Base-by-base conservation (phyloP, 352 stramenopile species). In the Phytophthora pluvialis region DNA sequence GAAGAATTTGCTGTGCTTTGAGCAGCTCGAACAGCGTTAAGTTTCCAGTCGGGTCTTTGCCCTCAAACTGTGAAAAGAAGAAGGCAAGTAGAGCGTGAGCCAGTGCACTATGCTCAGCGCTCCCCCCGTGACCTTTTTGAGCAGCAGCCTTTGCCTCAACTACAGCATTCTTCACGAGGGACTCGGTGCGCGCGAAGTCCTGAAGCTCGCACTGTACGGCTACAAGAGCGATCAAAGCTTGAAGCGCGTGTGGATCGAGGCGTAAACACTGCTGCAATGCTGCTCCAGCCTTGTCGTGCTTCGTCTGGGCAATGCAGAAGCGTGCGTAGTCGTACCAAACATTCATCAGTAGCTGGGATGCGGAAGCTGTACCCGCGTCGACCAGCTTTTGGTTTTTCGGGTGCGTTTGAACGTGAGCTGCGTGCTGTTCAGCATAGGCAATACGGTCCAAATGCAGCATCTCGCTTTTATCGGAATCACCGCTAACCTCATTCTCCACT, bases 401-500 rank as follows among this genome's bases (percentile, higher is more conserved):
- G 18, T 54, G 32, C 12, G 25, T 18, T 42, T 60, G 43, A 18
- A 74, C 1, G 21, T 62, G 39, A 52, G 53, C 8, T 16, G 66
- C 51, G 21, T 81, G 72, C 39, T 78, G 62, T 29, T 92, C 81
- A 5, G 73, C 78, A 18, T 83, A 81, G 2, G 80, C 77, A 54
- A 93, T 80, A 11, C 82, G 79, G 32, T 93, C 83, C 28, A 88
- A 60, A 70, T 93, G 77, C 25, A 90, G 48, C 55, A 72, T 65
- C 53, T 90, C 78, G 29, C 81, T 80, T 60, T 89, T 93, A 10
- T 88, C 80, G 5, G 75, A 43, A 49, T 91, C 81, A 35, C 79
- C 78, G 36, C 72, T 90, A n/a, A 86, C 80, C 52, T 92, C 77
- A 57, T 86, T 90, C 54, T 94, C 86, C 40, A 89, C 60, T 15